Conservation (phyloP, 23 red algal species). For the Gracilaria domingensis region DNA sequence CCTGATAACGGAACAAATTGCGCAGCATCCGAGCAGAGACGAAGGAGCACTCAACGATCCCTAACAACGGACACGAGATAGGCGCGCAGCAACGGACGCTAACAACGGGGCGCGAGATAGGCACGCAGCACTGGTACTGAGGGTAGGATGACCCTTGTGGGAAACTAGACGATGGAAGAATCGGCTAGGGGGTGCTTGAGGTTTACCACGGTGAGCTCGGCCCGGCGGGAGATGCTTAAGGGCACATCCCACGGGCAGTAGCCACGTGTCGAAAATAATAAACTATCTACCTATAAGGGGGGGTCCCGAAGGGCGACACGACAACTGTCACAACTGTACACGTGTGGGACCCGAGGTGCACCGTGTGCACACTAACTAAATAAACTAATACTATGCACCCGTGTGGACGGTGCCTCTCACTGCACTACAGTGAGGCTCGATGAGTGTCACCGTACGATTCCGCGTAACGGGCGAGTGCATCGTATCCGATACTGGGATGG, state of each 20-base stretch:
- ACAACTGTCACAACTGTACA: no score
- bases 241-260: not conserved
- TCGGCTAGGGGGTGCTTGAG: not conserved
- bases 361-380: no score
- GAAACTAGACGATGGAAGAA: conserved; percentile 3
- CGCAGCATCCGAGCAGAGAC: no score
- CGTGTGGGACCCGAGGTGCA: no score
- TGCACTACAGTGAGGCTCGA: no score
- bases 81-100: conserved; percentile 12
- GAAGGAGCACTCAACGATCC: no score
- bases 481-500: not conserved
- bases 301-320: no score
- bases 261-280: not conserved
- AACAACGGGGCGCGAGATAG: conserved; percentile 25
- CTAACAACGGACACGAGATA: no score
- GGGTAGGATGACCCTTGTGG: not conserved
- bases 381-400: no score
- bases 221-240: not conserved
- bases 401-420: no score
- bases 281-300: not conserved
- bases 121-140: not conserved
- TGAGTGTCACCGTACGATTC: conserved; percentile 6
- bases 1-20: no score
- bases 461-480: not conserved
- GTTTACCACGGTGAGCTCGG: not conserved